A percentile compares a stretch with the other conserved stretches of the same genome.
Conservation (phyloP, 495 filamentous ascomycete species). For the Neurospora hispaniola region DNA sequence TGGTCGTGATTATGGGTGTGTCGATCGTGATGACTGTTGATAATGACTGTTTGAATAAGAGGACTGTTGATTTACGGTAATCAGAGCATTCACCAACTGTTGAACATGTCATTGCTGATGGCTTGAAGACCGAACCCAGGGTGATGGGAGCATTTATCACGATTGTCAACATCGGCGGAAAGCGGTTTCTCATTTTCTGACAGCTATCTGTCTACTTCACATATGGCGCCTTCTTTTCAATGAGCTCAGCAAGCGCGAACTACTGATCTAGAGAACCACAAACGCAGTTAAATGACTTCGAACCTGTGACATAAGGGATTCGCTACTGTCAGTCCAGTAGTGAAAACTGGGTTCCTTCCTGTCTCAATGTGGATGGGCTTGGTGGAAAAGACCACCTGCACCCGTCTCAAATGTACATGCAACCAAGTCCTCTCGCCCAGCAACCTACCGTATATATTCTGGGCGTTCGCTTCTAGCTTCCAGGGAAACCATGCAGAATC, state of each 20-base stretch:
- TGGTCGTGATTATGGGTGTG: not conserved
- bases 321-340: not conserved
- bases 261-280: not conserved
- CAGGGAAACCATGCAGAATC: no score
- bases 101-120: not conserved
- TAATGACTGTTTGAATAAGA: not conserved
- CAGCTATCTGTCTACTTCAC: not conserved
- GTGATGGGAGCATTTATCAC: not conserved
- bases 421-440: not conserved
- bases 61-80: not conserved
- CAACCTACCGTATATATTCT: not conserved
- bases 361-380: not conserved
- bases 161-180: not conserved
- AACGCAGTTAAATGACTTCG: not conserved
- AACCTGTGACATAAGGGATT: not conserved
- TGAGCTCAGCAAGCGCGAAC: not conserved
- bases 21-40: not conserved
- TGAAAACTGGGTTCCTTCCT: not conserved
- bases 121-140: not conserved
- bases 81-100: not conserved
- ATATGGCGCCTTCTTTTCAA: not conserved
- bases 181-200: not conserved
- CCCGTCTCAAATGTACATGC: not conserved
- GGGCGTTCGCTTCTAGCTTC: no score
- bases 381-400: not conserved